phyloP scores from a whole-genome alignment of 2,329 filamentous ascomycete species.

The Cryoendolithus antarcticus region DNA sequence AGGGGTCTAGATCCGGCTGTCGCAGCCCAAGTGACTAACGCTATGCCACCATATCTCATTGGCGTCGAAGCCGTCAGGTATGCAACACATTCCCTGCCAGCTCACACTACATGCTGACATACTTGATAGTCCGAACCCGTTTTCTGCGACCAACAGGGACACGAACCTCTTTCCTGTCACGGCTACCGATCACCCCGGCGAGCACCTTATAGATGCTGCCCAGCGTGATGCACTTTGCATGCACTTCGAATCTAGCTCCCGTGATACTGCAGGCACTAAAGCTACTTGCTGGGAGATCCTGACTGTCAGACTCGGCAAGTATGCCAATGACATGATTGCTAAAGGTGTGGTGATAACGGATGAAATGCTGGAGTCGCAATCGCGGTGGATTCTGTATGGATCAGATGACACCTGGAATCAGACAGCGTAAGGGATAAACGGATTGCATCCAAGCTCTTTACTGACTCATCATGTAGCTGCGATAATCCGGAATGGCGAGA shows the following conservation, averaged over 20 bases:
- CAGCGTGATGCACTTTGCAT: not conserved
- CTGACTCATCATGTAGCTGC: too few species aligned
- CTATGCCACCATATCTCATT: conserved; percentile 2
- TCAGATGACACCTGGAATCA: conserved; percentile 34
- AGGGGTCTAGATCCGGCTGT: conserved; percentile 2
- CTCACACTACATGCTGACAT: too few species aligned
- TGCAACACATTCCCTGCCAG: too few species aligned
- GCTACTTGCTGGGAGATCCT: conserved; percentile 33
- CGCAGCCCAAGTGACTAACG: conserved; percentile 2
- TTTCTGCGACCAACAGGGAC: conserved; percentile 3
- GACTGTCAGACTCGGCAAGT: conserved; percentile 29
- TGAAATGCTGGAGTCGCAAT: conserved; percentile 32
- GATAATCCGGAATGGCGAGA: conserved; percentile 35
- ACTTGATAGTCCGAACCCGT: conserved; percentile 1
- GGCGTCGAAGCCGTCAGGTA: conserved; percentile 1
- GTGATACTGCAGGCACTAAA: not conserved
- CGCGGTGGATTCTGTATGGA: conserved; percentile 32
- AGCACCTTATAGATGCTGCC: not conserved
- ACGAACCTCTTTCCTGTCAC: conserved; percentile 2
- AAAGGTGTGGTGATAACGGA: conserved; percentile 28
- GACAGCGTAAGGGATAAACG: conserved; percentile 7
- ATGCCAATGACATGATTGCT: conserved; percentile 21
- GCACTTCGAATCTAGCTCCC: not conserved
- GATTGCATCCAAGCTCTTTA: too few species aligned
- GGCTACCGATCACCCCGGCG: not conserved